Conservation (phyloP, 2,329 filamentous ascomycete genomes). For the Diaporthe australafricana region DNA sequence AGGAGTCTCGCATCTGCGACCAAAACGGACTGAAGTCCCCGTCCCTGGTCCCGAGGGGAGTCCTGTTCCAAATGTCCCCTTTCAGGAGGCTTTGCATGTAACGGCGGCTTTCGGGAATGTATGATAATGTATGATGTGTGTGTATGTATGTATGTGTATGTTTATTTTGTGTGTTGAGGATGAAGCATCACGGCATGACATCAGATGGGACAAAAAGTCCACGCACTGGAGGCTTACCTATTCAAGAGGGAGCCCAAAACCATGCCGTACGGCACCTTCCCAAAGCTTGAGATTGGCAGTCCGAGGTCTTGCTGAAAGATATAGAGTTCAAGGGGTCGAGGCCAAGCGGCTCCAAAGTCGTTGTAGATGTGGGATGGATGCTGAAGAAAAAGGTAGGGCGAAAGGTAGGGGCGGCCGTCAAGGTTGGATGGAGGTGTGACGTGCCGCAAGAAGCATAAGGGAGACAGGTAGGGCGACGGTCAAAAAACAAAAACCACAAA, state of each 20-base stretch:
- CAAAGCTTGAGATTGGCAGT: slow-evolving; percentile 9
- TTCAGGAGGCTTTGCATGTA: not conserved
- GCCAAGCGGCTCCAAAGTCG: slow-evolving; percentile 22
- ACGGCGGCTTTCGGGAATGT: not conserved
- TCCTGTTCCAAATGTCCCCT: not conserved
- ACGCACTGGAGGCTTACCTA: slow-evolving; percentile 9
- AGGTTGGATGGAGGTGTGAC: slow-evolving; percentile 12
- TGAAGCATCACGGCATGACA: slow-evolving; percentile 11
- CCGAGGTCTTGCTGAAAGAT: not conserved
- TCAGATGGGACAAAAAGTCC: not conserved
- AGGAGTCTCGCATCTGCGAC: not conserved
- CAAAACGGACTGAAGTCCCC: not conserved
- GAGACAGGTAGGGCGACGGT: not conserved
- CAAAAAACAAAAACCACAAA: not conserved
- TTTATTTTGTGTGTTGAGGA: not conserved
- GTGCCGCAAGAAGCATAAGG: not conserved
- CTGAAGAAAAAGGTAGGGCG: not conserved
- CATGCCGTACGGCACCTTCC: not conserved
- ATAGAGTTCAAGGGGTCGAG: slow-evolving; percentile 18
- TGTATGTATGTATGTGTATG: too few relatives aligned
- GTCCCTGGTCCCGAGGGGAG: not conserved
- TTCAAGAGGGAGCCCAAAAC: slow-evolving; percentile 14
- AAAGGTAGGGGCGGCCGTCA: not conserved
- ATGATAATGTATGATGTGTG: not conserved
- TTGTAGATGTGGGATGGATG: slow-evolving; percentile 18